Conservation (phyloP, 1,139 yeast species). For the Suhomyces wounanorum region DNA sequence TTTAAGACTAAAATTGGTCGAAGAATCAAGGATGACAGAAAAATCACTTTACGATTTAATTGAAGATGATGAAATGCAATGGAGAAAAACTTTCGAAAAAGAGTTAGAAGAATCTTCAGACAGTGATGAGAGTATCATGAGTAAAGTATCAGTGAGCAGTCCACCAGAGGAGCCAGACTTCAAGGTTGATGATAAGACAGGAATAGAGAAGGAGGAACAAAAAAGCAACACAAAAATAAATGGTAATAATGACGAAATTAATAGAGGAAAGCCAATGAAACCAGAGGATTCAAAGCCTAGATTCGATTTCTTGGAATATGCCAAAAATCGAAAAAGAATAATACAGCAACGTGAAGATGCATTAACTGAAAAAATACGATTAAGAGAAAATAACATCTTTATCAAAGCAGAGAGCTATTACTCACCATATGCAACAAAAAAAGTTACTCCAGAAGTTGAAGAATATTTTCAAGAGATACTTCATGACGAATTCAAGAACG, state of each 20-base stretch:
- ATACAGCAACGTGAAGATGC: conserved; percentile 21
- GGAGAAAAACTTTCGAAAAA: conserved; percentile 32
- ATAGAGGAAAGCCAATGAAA: neutral
- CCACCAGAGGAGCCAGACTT: conserved; percentile 13
- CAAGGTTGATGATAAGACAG: neutral
- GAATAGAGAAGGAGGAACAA: neutral
- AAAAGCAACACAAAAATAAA: neutral
- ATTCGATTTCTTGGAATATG: conserved; percentile 60
- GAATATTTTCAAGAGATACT: conserved; percentile 29
- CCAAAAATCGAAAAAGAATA: conserved; percentile 40
- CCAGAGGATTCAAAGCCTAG: conserved; percentile 11
- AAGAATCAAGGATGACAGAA: conserved; percentile 81
- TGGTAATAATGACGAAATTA: neutral
- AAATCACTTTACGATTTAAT: conserved; percentile 66
- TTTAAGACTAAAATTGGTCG: conserved; percentile 68
- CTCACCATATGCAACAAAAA: conserved; percentile 38
- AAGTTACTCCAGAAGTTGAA: conserved; percentile 29
- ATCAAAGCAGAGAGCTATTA: conserved; percentile 49
- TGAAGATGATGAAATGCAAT: conserved; percentile 41
- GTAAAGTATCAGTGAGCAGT: conserved; percentile 19
- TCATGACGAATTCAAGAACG: conserved; percentile 37
- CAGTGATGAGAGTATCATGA: conserved; percentile 28
- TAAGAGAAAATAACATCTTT: conserved; percentile 36
- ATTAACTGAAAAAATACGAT: conserved; percentile 23
- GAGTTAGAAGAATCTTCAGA: conserved; percentile 20